Conservation (phyloP, 768 basidiomycete genomes). For the Arthromyces matolae region DNA sequence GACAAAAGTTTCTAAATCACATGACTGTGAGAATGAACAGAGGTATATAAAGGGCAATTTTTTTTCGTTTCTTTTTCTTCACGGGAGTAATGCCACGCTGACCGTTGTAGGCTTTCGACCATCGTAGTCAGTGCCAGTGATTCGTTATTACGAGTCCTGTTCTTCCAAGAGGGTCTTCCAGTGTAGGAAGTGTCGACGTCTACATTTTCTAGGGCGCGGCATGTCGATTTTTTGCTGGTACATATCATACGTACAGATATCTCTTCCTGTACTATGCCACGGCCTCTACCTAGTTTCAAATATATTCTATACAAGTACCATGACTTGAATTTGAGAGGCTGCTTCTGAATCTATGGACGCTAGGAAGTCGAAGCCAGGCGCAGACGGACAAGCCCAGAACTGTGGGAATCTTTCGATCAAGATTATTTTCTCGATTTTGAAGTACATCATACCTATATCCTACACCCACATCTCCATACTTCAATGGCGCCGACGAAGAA, state of each 20-base stretch:
- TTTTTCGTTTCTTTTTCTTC: slow-evolving; percentile 18
- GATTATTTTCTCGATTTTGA: slow-evolving; percentile 20
- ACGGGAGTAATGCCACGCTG: slow-evolving; percentile 64
- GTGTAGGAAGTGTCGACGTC: slow-evolving; percentile 64
- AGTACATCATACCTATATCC: not conserved
- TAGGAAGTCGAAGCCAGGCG: too few relatives aligned
- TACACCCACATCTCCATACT: not conserved
- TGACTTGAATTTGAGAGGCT: too few relatives aligned
- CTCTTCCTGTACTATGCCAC: not conserved
- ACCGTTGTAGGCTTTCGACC: slow-evolving; percentile 50
- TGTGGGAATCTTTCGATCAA: slow-evolving; percentile 17
- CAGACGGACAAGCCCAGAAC: too few relatives aligned
- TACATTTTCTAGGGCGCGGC: slow-evolving; percentile 45
- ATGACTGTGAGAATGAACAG: slow-evolving; percentile 39
- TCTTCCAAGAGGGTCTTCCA: slow-evolving; percentile 51
- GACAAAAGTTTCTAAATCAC: slow-evolving; percentile 14
- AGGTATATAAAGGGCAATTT: slow-evolving; percentile 20
- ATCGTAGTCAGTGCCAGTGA: slow-evolving; percentile 66
- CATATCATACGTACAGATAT: slow-evolving; percentile 25
- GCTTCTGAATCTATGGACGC: too few relatives aligned
- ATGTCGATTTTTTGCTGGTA: slow-evolving; percentile 61
- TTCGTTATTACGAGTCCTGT: slow-evolving; percentile 43
- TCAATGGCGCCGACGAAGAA: slow-evolving; percentile 42
- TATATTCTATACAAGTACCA: too few relatives aligned
- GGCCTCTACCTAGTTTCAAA: not conserved